These are phyloP conservation scores for Athelia sp. DNA, from an alignment of 1,284 basidiomycete genomes.

Conservation along the genomic window DNA sequence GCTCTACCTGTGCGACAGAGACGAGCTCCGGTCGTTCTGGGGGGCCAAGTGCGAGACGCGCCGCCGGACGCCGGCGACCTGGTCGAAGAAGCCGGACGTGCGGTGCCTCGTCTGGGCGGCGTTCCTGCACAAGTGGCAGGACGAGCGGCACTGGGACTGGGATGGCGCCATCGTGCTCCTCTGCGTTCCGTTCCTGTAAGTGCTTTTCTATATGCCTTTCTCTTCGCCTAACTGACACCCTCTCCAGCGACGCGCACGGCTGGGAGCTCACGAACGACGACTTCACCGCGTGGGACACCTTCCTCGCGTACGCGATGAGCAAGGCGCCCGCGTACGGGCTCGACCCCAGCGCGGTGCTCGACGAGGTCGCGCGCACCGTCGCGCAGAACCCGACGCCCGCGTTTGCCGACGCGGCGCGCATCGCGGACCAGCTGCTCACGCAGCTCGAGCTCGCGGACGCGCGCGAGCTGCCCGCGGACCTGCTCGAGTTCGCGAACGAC, in stretches of 20 bases:
- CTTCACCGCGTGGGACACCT: slow-evolving; percentile 49
- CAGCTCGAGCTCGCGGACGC: slow-evolving; percentile 45
- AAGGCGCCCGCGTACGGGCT: slow-evolving; percentile 55
- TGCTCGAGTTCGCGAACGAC: slow-evolving; percentile 55
- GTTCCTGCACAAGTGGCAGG: slow-evolving; percentile 7
- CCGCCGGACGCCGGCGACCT: slow-evolving; percentile 6
- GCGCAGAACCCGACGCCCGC: slow-evolving; percentile 38
- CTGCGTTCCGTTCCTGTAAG: slow-evolving; percentile 57
- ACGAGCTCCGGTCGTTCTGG: slow-evolving; percentile 55
- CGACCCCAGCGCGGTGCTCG: slow-evolving; percentile 46
- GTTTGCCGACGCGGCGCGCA: slow-evolving; percentile 38
- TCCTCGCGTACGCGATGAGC: slow-evolving; percentile 45
- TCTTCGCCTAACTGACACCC: background rate
- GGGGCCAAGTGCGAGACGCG: slow-evolving; percentile 14
- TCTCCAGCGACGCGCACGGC: slow-evolving; percentile 34
- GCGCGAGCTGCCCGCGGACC: slow-evolving; percentile 38
- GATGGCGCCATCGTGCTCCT: slow-evolving; percentile 52
- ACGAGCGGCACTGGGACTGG: slow-evolving; percentile 45
- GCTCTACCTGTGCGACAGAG: slow-evolving; percentile 36
- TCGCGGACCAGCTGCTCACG: slow-evolving; percentile 56
- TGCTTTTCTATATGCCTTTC: slow-evolving; percentile 15
- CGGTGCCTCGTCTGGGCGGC: background rate
- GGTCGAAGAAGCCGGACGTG: background rate
- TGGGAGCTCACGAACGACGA: slow-evolving; percentile 57
- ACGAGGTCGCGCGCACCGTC: slow-evolving; percentile 46